These are phyloP conservation scores for Rhypophila decipiens DNA, from an alignment of 495 filamentous ascomycete genomes.

Conservation along the genomic window DNA sequence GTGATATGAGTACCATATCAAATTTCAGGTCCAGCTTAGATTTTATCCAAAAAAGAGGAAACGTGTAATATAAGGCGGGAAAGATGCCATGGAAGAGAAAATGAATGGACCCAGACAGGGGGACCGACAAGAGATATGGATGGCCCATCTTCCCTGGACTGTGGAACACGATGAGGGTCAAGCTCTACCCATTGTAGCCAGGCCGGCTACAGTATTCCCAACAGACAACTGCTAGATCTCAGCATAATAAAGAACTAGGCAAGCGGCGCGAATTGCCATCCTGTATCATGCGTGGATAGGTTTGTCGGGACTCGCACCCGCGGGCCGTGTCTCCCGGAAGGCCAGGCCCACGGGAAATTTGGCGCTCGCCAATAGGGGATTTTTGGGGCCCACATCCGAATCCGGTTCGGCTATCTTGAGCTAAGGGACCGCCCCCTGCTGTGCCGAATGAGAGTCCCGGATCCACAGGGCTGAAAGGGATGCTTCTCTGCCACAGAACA, in stretches of 20 bases:
- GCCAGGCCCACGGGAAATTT: conserved; percentile 16
- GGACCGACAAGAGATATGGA: too few species aligned
- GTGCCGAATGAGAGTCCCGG: conserved; percentile 8
- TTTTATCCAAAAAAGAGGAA: too few species aligned
- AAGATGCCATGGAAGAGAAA: too few species aligned
- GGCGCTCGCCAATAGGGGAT: conserved; percentile 24
- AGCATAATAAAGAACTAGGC: too few species aligned
- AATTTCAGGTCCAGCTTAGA: neutral
- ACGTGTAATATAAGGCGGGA: too few species aligned
- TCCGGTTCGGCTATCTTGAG: conserved; percentile 12
- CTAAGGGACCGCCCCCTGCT: conserved; percentile 7
- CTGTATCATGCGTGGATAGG: neutral
- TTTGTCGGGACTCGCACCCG: conserved; percentile 7
- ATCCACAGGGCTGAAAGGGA: conserved; percentile 20
- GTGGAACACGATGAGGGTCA: too few species aligned
- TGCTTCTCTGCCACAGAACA: conserved; percentile 1
- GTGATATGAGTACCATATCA: conserved; percentile 6
- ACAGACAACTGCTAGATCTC: too few species aligned
- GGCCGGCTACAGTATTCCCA: too few species aligned
- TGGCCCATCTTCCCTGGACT: too few species aligned
- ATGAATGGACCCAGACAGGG: too few species aligned
- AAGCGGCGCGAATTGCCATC: neutral
- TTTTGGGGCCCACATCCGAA: conserved; percentile 8
- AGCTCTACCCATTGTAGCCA: too few species aligned
- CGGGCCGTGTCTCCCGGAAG: conserved; percentile 20